These are phyloP conservation scores for Yarrowia divulgata DNA, from an alignment of 805 yeast species.

Conservation along the genomic window DNA sequence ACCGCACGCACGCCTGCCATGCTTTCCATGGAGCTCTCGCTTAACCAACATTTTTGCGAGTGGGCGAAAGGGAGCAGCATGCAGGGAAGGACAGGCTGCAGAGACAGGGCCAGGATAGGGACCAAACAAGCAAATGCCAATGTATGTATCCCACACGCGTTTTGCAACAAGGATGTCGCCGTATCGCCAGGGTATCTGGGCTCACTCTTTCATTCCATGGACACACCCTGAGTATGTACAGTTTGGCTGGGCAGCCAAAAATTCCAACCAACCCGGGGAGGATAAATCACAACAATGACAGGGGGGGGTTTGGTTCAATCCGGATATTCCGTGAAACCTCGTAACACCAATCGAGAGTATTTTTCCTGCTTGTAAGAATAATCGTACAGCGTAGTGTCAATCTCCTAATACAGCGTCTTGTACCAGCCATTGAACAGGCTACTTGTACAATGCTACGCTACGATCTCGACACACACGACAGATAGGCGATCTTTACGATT, in stretches of 20 bases:
- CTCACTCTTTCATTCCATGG: constrained; percentile 14
- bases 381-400: neutral
- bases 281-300: constrained; percentile 24
- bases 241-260: constrained; percentile 8
- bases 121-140: constrained; percentile 13
- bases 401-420: constrained; percentile 2
- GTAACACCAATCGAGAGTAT: no score
- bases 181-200: constrained; percentile 1
- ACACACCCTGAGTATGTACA: neutral
- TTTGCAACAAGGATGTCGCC: constrained; percentile 7
- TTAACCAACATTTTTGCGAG: neutral
- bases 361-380: neutral
- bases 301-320: neutral
- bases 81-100: constrained; percentile 21
- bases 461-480: constrained; percentile 10
- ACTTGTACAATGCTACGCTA: constrained; percentile 12
- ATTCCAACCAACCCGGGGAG: neutral
- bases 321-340: no score
- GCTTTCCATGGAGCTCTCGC: constrained; percentile 1
- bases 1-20: neutral
- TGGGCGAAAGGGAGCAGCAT: constrained; percentile 26
- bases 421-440: neutral
- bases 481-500: constrained; percentile 3
- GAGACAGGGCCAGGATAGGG: constrained; percentile 29
- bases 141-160: constrained; percentile 7